Percentiles rank a stretch among this genome's conserved stretches.
These are phyloP conservation scores for Syzygium malaccense DNA, from an alignment of 441 rosid species.

Conservation along the genomic window DNA sequence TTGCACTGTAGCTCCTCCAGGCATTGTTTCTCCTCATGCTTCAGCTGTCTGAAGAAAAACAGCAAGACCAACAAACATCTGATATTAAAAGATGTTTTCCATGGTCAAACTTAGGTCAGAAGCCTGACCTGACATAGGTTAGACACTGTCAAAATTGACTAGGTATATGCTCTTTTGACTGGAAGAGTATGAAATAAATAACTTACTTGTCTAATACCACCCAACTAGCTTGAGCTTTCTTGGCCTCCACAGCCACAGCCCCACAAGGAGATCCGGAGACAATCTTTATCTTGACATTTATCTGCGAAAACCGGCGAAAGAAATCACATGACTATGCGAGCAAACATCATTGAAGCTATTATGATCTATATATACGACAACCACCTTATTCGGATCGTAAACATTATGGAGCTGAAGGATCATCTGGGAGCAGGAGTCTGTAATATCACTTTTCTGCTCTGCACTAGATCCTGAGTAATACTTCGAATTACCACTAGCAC, in stretches of 20 bases:
- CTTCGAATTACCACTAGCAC: slow-evolving; percentile 59
- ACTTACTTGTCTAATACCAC: slow-evolving; percentile 93
- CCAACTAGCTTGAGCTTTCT: slow-evolving; percentile 77
- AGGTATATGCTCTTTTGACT: neutral
- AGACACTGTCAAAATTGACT: neutral
- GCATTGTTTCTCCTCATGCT: slow-evolving; percentile 74
- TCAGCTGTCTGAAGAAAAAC: slow-evolving; percentile 59
- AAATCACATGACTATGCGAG: neutral
- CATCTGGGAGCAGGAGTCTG: slow-evolving; percentile 91
- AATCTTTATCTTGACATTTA: slow-evolving; percentile 83
- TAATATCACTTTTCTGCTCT: slow-evolving; percentile 66
- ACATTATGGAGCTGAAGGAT: slow-evolving; percentile 94
- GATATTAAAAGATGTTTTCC: neutral
- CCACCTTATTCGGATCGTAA: slow-evolving; percentile 90
- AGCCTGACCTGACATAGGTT: neutral
- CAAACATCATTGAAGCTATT: neutral
- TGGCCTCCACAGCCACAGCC: slow-evolving; percentile 87
- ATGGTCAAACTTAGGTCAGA: neutral
- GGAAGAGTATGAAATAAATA: neutral
- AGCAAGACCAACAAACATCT: neutral
- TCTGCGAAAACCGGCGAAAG: slow-evolving; percentile 31
- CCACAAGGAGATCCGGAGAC: slow-evolving; percentile 86
- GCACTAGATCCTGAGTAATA: slow-evolving; percentile 50
- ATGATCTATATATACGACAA: neutral
- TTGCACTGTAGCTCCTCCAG: slow-evolving; percentile 93